phyloP scores from a whole-genome alignment of 768 basidiomycete species.

The Amanita fuliginea region DNA sequence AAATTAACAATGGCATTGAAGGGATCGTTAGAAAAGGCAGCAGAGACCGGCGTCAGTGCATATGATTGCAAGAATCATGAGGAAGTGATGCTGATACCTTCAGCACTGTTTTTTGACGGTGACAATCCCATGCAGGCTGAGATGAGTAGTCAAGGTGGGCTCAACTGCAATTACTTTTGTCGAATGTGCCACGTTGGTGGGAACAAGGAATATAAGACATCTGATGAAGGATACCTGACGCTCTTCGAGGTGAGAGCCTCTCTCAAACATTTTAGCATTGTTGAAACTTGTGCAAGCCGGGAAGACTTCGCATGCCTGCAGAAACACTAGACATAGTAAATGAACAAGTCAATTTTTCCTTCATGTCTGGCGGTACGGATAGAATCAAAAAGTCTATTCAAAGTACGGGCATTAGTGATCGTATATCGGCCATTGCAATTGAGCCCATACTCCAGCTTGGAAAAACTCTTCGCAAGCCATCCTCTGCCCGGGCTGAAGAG shows the following conservation, averaged over 20 bases:
- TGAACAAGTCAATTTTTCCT: conserved; percentile 11
- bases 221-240: conserved; percentile 10
- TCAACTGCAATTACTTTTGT: conserved; percentile 27
- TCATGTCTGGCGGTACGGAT: not conserved
- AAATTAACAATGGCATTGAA: conserved; percentile 21
- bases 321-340: conserved; percentile 12
- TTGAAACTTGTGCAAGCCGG: conserved; percentile 7
- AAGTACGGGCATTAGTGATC: not conserved
- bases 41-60: conserved; percentile 24
- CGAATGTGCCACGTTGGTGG: conserved; percentile 25
- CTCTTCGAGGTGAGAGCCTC: conserved; percentile 15
- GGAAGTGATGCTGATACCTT: conserved; percentile 16
- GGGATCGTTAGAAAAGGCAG: conserved; percentile 16
- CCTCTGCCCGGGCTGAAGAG: not conserved
- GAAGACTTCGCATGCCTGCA: conserved; percentile 5
- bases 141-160: conserved; percentile 31
- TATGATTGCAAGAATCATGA: conserved; percentile 22
- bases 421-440: not conserved
- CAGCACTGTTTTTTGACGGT: conserved; percentile 22
- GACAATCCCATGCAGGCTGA: conserved; percentile 40
- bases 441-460: conserved; percentile 1
- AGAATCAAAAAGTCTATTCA: not conserved
- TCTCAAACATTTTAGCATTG: not conserved
- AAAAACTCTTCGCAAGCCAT: not conserved
- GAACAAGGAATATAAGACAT: conserved; percentile 6